These are phyloP conservation scores for Zychaea mexicana DNA, from an alignment of 371 early-diverging fungal species.

Conservation along the genomic window DNA sequence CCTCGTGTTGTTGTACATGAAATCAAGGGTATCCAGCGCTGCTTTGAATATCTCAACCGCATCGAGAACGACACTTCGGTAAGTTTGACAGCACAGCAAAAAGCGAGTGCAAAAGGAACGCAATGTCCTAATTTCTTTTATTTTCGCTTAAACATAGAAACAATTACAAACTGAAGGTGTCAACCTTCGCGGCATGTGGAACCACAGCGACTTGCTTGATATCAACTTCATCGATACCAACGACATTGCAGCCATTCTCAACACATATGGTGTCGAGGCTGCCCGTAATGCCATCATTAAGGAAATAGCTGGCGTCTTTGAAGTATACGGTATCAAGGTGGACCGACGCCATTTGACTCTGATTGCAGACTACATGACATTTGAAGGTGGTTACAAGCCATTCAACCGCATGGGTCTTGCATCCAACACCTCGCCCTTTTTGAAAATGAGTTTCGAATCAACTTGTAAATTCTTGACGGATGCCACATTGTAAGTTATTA, in stretches of 20 bases:
- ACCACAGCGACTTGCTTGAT: slow-evolving; percentile 74
- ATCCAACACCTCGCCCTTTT: slow-evolving; percentile 91
- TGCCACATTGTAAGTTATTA: slow-evolving; percentile 73
- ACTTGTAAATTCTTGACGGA: slow-evolving; percentile 94
- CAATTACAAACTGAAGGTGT: slow-evolving; percentile 88
- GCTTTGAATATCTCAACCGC: slow-evolving; percentile 79
- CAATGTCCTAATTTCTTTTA: slow-evolving; percentile 12
- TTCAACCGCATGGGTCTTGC: slow-evolving; percentile 95
- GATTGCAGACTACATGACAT: slow-evolving; percentile 99
- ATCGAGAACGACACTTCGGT: slow-evolving; percentile 77
- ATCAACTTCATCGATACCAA: slow-evolving; percentile 92
- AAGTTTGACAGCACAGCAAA: slow-evolving; percentile 18
- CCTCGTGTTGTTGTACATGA: slow-evolving; percentile 80
- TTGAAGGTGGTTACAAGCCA: slow-evolving; percentile 97
- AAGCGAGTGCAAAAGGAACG: neutral
- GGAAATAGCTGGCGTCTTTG: slow-evolving; percentile 97
- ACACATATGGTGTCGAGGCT: slow-evolving; percentile 99
- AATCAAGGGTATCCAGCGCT: slow-evolving; percentile 79
- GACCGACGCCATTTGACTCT: slow-evolving; percentile 96
- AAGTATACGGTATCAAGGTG: slow-evolving; percentile 96
- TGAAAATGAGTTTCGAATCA: slow-evolving; percentile 97
- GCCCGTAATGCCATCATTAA: slow-evolving; percentile 94
- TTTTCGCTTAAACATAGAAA: slow-evolving; percentile 26
- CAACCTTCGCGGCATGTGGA: slow-evolving; percentile 94
- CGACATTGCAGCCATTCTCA: slow-evolving; percentile 93